Conservation (phyloP, 768 basidiomycete genomes). For the Favolaschia claudopus region DNA sequence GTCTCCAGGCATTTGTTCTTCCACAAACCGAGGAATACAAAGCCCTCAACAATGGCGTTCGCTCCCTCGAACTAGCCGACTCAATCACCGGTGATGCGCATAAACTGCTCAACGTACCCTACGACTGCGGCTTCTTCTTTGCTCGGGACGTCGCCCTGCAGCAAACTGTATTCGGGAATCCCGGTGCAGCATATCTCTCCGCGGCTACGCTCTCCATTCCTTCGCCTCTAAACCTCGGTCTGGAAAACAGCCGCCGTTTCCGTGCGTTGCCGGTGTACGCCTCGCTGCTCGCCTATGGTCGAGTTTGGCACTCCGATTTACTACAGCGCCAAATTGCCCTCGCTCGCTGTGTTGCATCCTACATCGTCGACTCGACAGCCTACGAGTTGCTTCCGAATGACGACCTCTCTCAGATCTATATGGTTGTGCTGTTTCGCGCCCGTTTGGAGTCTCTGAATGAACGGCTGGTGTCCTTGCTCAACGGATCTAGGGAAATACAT, state of each 20-base stretch:
- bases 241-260: slow-evolving; percentile 27
- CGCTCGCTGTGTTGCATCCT: slow-evolving; percentile 18
- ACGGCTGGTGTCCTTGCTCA: slow-evolving; percentile 14
- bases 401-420: slow-evolving; percentile 15
- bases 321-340: slow-evolving; percentile 23
- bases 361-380: slow-evolving; percentile 14
- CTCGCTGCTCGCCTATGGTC: slow-evolving; percentile 21
- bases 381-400: slow-evolving; percentile 22
- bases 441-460: slow-evolving; percentile 12
- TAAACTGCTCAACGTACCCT: slow-evolving; percentile 20
- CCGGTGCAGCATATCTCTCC: slow-evolving; percentile 17
- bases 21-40: slow-evolving; percentile 5
- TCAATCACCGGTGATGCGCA: slow-evolving; percentile 26
- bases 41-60: slow-evolving; percentile 9
- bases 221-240: slow-evolving; percentile 22
- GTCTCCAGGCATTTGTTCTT: slow-evolving; percentile 17
- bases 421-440: slow-evolving; percentile 25
- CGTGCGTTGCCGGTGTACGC: slow-evolving; percentile 24
- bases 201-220: slow-evolving; percentile 2
- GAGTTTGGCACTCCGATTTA: slow-evolving; percentile 17
- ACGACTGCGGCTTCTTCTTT: slow-evolving; percentile 28
- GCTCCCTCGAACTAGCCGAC: slow-evolving; percentile 12
- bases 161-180: slow-evolving; percentile 18
- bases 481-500: slow-evolving; percentile 11
- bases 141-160: slow-evolving; percentile 12